These are phyloP conservation scores for Fusarium sp. DNA, from an alignment of 2,329 filamentous ascomycete species.

Conservation along the genomic window DNA sequence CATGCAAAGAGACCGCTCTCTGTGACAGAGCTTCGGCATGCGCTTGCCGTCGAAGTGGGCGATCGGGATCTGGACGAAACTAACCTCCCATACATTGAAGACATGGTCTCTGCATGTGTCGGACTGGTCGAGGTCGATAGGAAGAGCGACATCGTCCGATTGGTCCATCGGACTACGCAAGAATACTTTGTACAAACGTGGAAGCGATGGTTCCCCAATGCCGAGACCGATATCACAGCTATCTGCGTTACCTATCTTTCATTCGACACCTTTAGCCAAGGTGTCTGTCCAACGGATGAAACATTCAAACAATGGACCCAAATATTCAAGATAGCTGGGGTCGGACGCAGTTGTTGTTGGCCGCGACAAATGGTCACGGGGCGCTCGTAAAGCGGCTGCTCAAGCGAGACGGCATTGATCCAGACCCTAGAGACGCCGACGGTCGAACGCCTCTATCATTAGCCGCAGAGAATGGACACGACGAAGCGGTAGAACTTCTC, in stretches of 20 bases:
- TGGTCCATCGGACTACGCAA: slow-evolving; percentile 63
- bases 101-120: slow-evolving; percentile 56
- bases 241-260: slow-evolving; percentile 58
- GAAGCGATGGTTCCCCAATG: slow-evolving; percentile 51
- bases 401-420: neutral
- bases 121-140: slow-evolving; percentile 60
- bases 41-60: slow-evolving; percentile 56
- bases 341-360: neutral
- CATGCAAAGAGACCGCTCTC: slow-evolving; percentile 54
- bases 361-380: neutral
- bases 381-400: neutral
- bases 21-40: slow-evolving; percentile 58
- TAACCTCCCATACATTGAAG: slow-evolving; percentile 52
- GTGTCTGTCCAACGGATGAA: too few relatives aligned
- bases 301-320: too few relatives aligned
- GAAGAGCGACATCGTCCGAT: slow-evolving; percentile 55
- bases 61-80: slow-evolving; percentile 51
- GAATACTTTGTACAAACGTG: slow-evolving; percentile 58
- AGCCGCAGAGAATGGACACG: neutral
- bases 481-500: too few relatives aligned
- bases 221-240: slow-evolving; percentile 47
- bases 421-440: neutral
- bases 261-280: slow-evolving; percentile 46
- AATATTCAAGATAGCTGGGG: neutral
- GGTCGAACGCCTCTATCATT: neutral